These are phyloP conservation scores for Fraxinus cuspidata DNA, from an alignment of 257 asterid species.

Conservation along the genomic window DNA sequence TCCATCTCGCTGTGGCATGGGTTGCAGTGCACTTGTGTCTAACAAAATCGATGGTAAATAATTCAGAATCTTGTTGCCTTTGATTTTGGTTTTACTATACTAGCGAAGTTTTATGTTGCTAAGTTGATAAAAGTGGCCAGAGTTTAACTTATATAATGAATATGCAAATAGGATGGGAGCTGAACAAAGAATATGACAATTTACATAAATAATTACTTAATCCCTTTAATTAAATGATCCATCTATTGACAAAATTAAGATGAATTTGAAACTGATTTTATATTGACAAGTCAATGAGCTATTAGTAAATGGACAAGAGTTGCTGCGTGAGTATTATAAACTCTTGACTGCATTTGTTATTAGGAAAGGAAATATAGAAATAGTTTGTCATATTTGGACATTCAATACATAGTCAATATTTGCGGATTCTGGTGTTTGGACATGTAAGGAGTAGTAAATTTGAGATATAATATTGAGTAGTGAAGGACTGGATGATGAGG, in stretches of 20 bases:
- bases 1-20: slow-evolving; percentile 85
- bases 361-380: neutral
- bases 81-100: slow-evolving; percentile 1
- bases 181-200: neutral
- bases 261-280: neutral
- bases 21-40: slow-evolving; percentile 86
- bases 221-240: neutral
- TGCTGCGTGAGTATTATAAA: neutral
- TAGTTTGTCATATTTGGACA: neutral
- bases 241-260: neutral
- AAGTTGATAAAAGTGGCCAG: neutral
- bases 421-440: neutral
- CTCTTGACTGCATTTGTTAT: neutral
- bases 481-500: neutral
- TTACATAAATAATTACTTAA: neutral
- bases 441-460: neutral
- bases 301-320: neutral
- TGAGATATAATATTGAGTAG: neutral
- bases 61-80: slow-evolving; percentile 13
- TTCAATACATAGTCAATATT: neutral
- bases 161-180: neutral
- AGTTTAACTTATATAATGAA: slow-evolving; percentile 7
- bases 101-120: neutral
- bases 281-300: neutral
- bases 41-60: slow-evolving; percentile 62